A percentile compares a stretch with the other conserved stretches of the same genome.
phyloP scores from a whole-genome alignment of 78 protist genomes.

The Anaeramoeba flamelloides region DNA sequence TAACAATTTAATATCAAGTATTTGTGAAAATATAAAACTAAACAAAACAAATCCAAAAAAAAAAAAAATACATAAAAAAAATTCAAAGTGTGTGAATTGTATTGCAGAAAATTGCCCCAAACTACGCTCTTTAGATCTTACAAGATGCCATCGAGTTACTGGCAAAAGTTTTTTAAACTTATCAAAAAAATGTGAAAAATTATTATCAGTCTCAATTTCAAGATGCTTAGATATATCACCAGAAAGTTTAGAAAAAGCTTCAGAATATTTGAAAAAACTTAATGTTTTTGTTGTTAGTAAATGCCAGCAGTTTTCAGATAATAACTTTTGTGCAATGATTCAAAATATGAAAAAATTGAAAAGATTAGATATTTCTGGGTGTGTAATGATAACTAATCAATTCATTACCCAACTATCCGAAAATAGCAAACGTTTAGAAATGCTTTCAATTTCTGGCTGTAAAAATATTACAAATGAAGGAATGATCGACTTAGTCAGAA shows the following conservation, averaged over 20 bases:
- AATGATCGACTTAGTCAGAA: not conserved
- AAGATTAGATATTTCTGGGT: not conserved
- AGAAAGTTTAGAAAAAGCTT: no score
- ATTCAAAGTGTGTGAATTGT: not conserved
- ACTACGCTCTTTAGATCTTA: not conserved
- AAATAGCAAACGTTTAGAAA: not conserved
- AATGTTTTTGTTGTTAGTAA: not conserved
- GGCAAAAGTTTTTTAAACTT: not conserved
- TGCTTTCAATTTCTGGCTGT: not conserved
- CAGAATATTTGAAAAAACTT: not conserved
- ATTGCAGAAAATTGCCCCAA: not conserved
- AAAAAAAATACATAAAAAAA: no score
- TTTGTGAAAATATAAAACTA: no score
- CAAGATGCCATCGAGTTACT: not conserved
- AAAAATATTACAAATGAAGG: not conserved
- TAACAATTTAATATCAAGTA: no score
- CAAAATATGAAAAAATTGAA: not conserved
- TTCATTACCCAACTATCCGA: not conserved
- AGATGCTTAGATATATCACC: not conserved
- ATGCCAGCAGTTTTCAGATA: not conserved
- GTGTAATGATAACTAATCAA: not conserved
- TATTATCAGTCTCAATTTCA: not conserved
- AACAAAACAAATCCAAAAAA: no score
- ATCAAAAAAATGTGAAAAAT: not conserved
- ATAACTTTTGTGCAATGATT: not conserved